Evolutionary conservation across 1,284 basidiomycete genomes (phyloP).

Genomic region (Takashimella koratensis): DNA sequence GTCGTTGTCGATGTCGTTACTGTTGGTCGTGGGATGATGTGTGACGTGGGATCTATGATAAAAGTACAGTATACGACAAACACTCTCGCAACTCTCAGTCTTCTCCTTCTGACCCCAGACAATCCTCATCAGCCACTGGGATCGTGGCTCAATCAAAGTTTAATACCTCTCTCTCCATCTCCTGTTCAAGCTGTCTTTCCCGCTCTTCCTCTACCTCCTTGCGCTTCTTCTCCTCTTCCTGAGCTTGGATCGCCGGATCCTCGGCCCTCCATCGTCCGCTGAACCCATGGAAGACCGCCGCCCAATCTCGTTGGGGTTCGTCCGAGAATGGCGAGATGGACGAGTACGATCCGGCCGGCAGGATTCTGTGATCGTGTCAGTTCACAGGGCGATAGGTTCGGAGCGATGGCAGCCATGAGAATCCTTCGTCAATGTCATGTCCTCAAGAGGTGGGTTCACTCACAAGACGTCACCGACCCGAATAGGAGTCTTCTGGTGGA

Average conservation of each 20-base stretch:
- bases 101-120: no score
- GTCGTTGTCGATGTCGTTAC: no score
- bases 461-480: slow-evolving; percentile 35
- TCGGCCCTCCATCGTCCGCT: slow-evolving; percentile 29
- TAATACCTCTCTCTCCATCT: no score
- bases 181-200: slow-evolving; percentile 1
- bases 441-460: slow-evolving; percentile 3
- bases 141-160: no score
- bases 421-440: slow-evolving; percentile 2
- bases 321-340: slow-evolving; percentile 27
- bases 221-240: slow-evolving; percentile 18
- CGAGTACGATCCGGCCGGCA: slow-evolving; percentile 35
- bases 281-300: slow-evolving; percentile 38
- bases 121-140: no score
- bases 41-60: no score
- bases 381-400: neutral
- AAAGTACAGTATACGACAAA: no score
- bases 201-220: slow-evolving; percentile 11
- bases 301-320: slow-evolving; percentile 29
- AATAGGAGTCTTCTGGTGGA: slow-evolving; percentile 26
- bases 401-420: neutral
- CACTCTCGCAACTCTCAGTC: no score
- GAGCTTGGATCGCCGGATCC: slow-evolving; percentile 32
- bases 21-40: no score
- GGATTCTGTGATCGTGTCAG: slow-evolving; percentile 13